A percentile compares a stretch with the other conserved stretches of the same genome.
These are phyloP conservation scores for Striga asiatica DNA, from an alignment of 257 asterid genomes.

Conservation along the genomic window DNA sequence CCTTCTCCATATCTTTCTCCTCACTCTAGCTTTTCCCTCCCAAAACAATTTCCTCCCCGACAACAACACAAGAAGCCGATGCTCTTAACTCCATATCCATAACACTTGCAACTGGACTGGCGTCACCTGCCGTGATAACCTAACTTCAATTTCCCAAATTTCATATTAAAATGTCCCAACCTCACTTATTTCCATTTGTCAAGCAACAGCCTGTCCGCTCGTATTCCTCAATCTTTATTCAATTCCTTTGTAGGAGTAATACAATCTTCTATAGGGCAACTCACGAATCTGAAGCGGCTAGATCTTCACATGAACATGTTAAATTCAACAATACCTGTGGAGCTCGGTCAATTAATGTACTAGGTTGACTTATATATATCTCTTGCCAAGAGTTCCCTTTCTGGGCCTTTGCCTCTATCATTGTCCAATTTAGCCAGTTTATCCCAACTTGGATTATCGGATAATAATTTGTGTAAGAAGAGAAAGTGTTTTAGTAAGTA, in stretches of 20 bases:
- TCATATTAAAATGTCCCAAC: constrained; percentile 29
- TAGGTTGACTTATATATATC: constrained; percentile 28
- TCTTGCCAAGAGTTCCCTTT: constrained; percentile 29
- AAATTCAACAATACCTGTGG: constrained; percentile 25
- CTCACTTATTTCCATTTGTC: constrained; percentile 48
- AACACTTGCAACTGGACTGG: constrained; percentile 47
- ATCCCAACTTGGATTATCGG: constrained; percentile 45
- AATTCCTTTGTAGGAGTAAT: neutral
- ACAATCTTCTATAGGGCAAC: neutral
- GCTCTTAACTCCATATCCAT: constrained; percentile 26
- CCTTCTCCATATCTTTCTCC: constrained; percentile 19
- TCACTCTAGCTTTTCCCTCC: constrained; percentile 17
- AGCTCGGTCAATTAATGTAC: constrained; percentile 37
- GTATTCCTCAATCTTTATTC: neutral
- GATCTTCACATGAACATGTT: too few species aligned
- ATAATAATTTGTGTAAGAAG: constrained; percentile 36
- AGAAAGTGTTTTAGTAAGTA: too few species aligned
- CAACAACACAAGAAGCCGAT: constrained; percentile 35
- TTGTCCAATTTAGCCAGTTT: constrained; percentile 47
- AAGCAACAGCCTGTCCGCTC: constrained; percentile 16
- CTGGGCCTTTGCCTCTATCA: constrained; percentile 58
- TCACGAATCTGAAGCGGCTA: neutral
- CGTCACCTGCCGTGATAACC: constrained; percentile 28
- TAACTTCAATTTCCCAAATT: neutral
- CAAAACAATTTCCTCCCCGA: constrained; percentile 20